Conservation (phyloP, 176 grass and related monocot genomes). For the maize (Zea mays) region Zm-B73-REFERENCE-NAM-5.0 NC_050103.1:138636001-138636500, state of each 20-base stretch:
- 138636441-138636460: too few species aligned
- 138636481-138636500: too few species aligned
- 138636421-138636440: too few species aligned
- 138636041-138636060: not conserved
- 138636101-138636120: not conserved
- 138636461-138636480: too few species aligned
- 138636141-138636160: not conserved
- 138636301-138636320: too few species aligned
- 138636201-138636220: not conserved
- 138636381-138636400: too few species aligned
- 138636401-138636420: too few species aligned
- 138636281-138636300: too few species aligned
- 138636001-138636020: not conserved
- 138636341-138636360: not conserved
- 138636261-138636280: too few species aligned
- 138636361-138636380: not conserved
- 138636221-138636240: too few species aligned
- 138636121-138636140: not conserved
- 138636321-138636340: too few species aligned
- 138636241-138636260: too few species aligned
- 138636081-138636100: not conserved
- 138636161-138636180: not conserved
- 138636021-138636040: not conserved
- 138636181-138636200: not conserved
- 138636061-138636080: not conserved